phyloP scores from a whole-genome alignment of 805 yeast species.

The Lipomyces sp. region DNA sequence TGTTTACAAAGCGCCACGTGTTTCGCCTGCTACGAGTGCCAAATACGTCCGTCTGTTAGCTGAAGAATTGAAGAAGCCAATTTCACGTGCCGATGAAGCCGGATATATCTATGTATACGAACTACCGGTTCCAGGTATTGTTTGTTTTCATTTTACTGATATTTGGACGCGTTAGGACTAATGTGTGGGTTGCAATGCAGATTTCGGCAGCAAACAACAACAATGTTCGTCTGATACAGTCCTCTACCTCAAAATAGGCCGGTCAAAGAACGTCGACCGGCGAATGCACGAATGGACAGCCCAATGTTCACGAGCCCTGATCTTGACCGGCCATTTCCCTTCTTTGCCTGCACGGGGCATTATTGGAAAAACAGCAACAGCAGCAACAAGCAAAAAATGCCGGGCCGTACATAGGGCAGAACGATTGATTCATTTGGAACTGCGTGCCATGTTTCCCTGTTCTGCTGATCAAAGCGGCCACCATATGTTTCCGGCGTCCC shows the following conservation, averaged over 20 bases:
- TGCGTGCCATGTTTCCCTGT: slow-evolving; percentile 27
- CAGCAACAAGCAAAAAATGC: slow-evolving; percentile 9
- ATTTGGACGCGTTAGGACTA: no score
- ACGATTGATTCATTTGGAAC: slow-evolving; percentile 34
- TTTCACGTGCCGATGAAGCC: slow-evolving; percentile 29
- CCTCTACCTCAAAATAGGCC: slow-evolving; percentile 30
- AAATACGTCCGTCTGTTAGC: slow-evolving; percentile 14
- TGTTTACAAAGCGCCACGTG: neutral
- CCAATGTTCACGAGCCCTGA: slow-evolving; percentile 33
- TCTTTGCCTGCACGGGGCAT: neutral
- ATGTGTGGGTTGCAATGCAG: neutral
- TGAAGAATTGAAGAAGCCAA: slow-evolving; percentile 28
- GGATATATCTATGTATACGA: slow-evolving; percentile 37
- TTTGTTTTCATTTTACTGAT: neutral
- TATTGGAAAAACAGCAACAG: no score
- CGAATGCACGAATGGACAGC: slow-evolving; percentile 35
- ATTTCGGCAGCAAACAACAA: neutral
- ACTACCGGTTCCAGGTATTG: neutral
- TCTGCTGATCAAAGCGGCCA: neutral
- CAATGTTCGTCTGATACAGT: slow-evolving; percentile 1
- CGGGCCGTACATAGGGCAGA: slow-evolving; percentile 36
- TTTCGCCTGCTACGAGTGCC: slow-evolving; percentile 4
- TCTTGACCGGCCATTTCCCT: slow-evolving; percentile 31
- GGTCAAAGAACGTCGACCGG: slow-evolving; percentile 28
- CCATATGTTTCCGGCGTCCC: neutral